Evolutionary conservation across 805 yeast genomes (phyloP).

Genomic region (Metschnikowia kofuensis): DNA sequence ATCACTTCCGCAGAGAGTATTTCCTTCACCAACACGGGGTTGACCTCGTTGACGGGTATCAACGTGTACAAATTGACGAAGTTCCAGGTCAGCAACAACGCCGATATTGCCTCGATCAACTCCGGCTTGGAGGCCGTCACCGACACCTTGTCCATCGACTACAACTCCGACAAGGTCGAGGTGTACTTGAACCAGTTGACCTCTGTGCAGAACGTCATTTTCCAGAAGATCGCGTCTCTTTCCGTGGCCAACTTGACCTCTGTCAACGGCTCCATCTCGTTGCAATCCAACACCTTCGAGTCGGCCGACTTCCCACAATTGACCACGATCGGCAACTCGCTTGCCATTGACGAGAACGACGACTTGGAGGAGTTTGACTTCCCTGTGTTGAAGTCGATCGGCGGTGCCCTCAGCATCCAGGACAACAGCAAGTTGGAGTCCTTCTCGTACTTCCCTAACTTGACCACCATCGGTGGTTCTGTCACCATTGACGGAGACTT

Average conservation of each 20-base stretch:
- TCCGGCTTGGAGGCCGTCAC: constrained; percentile 74
- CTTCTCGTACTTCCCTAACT: constrained; percentile 70
- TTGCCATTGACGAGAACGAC: constrained; percentile 71
- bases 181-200: constrained; percentile 65
- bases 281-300: constrained; percentile 68
- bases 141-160: constrained; percentile 72
- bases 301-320: constrained; percentile 54
- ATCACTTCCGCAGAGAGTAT: constrained; percentile 72
- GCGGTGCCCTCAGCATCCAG: constrained; percentile 90
- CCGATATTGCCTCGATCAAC: constrained; percentile 65
- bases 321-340: constrained; percentile 71
- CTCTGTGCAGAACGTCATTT: constrained; percentile 85
- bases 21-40: constrained; percentile 69
- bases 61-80: constrained; percentile 43
- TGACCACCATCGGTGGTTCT: constrained; percentile 85
- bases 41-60: constrained; percentile 67
- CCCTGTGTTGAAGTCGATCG: constrained; percentile 66
- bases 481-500: constrained; percentile 77
- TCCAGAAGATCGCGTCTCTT: constrained; percentile 76
- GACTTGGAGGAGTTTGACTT: constrained; percentile 68
- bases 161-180: constrained; percentile 76
- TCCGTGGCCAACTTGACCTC: constrained; percentile 63
- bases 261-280: constrained; percentile 80
- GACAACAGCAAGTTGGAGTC: constrained; percentile 73
- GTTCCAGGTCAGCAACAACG: constrained; percentile 90